Evolutionary conservation across 108 stramenopile species (phyloP).

Genomic region (Pseudonitzschia multiseries): DNA sequence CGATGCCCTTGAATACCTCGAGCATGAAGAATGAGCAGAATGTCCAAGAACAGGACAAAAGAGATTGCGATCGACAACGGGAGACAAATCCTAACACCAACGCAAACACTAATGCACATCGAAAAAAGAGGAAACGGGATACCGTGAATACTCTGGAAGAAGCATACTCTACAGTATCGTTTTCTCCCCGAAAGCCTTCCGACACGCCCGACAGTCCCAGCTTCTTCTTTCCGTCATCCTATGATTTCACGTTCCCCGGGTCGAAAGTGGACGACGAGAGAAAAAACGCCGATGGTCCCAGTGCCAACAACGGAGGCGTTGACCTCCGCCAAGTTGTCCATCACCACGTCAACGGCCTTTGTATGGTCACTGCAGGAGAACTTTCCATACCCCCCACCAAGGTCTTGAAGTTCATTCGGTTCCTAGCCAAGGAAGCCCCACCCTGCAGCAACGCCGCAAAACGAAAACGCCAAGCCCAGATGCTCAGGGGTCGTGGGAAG

Average conservation of each 20-base stretch:
- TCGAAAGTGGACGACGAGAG: background rate
- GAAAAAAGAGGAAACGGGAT: conserved; percentile 31
- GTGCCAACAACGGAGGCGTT: background rate
- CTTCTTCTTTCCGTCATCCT: conserved; percentile 18
- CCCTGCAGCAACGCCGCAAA: conserved; percentile 41
- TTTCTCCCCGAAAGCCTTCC: background rate
- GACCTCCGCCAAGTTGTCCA: conserved; percentile 51
- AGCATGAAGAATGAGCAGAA: background rate
- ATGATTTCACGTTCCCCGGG: background rate
- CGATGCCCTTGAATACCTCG: background rate
- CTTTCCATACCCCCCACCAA: background rate
- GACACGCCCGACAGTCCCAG: conserved; percentile 5
- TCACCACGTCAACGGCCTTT: conserved; percentile 69
- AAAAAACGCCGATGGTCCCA: background rate
- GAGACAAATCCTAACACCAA: background rate
- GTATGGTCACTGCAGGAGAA: conserved; percentile 67
- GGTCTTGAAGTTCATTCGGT: conserved; percentile 21
- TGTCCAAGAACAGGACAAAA: background rate
- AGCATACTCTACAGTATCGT: conserved; percentile 22
- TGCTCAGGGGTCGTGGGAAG: conserved; percentile 35
- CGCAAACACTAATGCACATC: background rate
- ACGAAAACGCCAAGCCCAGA: conserved; percentile 52
- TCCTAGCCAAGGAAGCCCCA: conserved; percentile 23
- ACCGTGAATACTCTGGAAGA: conserved; percentile 11
- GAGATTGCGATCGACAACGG: background rate